phyloP scores from a whole-genome alignment of 169 alveolate genomes.

The Perkinsus marinus region DNA sequence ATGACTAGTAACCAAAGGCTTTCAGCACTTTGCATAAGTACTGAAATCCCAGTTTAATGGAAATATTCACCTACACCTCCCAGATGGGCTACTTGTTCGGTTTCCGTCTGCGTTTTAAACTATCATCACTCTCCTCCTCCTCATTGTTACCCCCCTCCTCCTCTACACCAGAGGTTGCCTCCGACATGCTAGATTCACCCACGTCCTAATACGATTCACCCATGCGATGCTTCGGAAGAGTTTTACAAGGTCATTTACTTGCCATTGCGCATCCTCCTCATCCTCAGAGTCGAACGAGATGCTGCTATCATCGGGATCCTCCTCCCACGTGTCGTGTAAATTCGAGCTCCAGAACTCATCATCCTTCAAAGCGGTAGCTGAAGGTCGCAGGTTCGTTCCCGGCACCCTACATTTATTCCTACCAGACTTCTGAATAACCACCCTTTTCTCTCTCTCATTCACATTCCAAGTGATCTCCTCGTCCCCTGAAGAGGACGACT shows the following conservation, averaged over 20 bases:
- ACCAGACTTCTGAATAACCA: not conserved
- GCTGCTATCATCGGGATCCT: not conserved
- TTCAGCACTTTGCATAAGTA: too few species aligned
- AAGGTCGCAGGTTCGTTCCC: not conserved
- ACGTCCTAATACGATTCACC: too few species aligned
- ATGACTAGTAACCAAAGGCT: too few species aligned
- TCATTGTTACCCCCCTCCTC: not conserved
- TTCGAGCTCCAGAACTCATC: not conserved
- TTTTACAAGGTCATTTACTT: too few species aligned
- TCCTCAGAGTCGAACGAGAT: not conserved
- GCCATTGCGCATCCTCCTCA: not conserved
- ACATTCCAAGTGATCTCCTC: not conserved
- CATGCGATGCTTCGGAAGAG: too few species aligned
- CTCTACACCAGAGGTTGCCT: not conserved
- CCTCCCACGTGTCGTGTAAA: not conserved
- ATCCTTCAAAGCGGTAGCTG: not conserved
- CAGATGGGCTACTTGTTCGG: not conserved
- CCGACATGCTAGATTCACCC: not conserved
- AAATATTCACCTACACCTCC: too few species aligned
- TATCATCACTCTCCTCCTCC: not conserved
- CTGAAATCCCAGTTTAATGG: too few species aligned
- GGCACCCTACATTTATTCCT: not conserved
- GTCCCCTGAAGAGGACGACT: not conserved
- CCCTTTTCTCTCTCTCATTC: not conserved
- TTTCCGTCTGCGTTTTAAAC: not conserved